These are phyloP conservation scores for Wakefieldia striispora DNA, from an alignment of 768 basidiomycete genomes.

Conservation along the genomic window DNA sequence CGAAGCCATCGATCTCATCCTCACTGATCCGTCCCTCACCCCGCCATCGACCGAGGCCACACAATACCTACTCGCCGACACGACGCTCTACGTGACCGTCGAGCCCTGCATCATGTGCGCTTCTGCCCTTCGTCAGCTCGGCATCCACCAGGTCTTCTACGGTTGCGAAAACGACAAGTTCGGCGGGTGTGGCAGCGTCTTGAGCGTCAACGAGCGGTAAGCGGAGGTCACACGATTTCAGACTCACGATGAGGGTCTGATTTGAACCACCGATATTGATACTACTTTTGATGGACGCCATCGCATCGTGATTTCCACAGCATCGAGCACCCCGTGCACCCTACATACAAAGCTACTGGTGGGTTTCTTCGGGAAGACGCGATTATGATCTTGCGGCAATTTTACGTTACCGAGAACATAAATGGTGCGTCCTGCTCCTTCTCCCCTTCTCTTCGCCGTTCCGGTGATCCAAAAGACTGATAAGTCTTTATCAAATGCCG, in stretches of 20 bases:
- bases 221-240: slow-evolving; percentile 18
- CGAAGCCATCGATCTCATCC: slow-evolving; percentile 89
- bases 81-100: slow-evolving; percentile 94
- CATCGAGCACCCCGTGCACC: slow-evolving; percentile 68
- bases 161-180: slow-evolving; percentile 96
- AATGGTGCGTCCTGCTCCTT: slow-evolving; percentile 59
- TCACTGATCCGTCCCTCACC: slow-evolving; percentile 60
- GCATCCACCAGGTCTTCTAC: slow-evolving; percentile 86
- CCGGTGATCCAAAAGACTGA: too few relatives aligned
- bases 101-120: slow-evolving; percentile 99
- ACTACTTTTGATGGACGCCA: background rate
- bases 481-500: slow-evolving; percentile 5
- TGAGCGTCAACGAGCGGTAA: slow-evolving; percentile 79
- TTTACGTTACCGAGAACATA: slow-evolving; percentile 90
- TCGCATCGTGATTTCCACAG: slow-evolving; percentile 35
- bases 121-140: slow-evolving; percentile 89
- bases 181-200: slow-evolving; percentile 93
- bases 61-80: slow-evolving; percentile 67
- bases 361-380: slow-evolving; percentile 81
- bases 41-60: slow-evolving; percentile 31
- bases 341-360: slow-evolving; percentile 69
- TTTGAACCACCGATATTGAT: background rate
- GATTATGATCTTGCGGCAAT: slow-evolving; percentile 80
- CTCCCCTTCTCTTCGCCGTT: too few relatives aligned
- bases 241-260: background rate